These are phyloP conservation scores for Boletus reticuloceps DNA, from an alignment of 768 basidiomycete species.

Conservation along the genomic window DNA sequence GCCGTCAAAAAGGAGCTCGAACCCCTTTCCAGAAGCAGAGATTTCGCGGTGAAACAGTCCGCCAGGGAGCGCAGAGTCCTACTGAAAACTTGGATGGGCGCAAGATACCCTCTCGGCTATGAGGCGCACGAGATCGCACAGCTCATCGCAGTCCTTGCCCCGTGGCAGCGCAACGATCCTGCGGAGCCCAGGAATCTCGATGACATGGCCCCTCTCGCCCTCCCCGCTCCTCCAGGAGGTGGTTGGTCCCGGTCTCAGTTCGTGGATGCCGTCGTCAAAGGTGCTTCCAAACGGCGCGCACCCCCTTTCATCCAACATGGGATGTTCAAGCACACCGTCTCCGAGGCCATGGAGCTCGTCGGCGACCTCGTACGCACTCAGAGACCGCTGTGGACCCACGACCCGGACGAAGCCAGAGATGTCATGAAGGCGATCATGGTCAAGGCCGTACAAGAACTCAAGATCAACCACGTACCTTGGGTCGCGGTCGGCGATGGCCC, in stretches of 20 bases:
- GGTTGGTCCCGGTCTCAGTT: neutral
- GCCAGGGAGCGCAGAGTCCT: too few species aligned
- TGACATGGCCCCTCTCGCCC: too few species aligned
- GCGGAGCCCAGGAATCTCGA: too few species aligned
- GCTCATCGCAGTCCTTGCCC: too few species aligned
- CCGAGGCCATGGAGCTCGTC: neutral
- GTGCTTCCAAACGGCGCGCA: neutral
- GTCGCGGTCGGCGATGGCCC: neutral
- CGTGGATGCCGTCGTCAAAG: neutral
- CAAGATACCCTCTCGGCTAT: too few species aligned
- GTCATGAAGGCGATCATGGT: neutral
- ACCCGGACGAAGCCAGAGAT: neutral
- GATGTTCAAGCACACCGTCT: neutral
- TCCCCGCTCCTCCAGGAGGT: too few species aligned
- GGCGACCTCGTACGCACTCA: neutral
- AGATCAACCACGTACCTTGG: neutral
- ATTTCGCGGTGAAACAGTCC: too few species aligned
- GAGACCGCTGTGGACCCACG: neutral
- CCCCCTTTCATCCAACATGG: neutral
- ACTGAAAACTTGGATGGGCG: too few species aligned
- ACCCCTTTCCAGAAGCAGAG: too few species aligned
- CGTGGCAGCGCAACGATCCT: too few species aligned
- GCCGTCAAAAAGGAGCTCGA: too few species aligned
- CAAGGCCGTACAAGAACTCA: neutral
- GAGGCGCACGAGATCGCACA: too few species aligned